Evolutionary conservation across 2,329 filamentous ascomycete species (phyloP).

Genomic region (Penicillium palitans): DNA sequence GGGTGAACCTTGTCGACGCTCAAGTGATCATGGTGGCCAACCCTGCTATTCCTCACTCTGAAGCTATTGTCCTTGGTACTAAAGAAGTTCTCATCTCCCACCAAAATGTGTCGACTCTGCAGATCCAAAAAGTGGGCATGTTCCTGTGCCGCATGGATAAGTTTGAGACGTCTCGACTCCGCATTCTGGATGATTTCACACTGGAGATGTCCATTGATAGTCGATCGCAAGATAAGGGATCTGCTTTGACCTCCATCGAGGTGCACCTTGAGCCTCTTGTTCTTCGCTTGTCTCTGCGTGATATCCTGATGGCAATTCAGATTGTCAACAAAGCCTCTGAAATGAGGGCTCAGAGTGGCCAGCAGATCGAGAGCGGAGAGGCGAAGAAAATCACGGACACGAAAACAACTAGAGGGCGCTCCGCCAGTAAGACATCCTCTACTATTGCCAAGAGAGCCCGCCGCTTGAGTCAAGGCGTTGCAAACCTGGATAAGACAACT

Average conservation of each 20-base stretch:
- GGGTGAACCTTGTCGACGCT: slow-evolving; percentile 91
- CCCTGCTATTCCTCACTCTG: slow-evolving; percentile 81
- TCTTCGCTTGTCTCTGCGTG: slow-evolving; percentile 82
- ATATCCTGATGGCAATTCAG: slow-evolving; percentile 91
- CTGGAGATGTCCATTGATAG: slow-evolving; percentile 85
- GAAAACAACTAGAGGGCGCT: slow-evolving; percentile 50
- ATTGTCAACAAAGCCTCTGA: slow-evolving; percentile 90
- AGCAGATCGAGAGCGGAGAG: slow-evolving; percentile 54
- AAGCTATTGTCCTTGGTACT: slow-evolving; percentile 91
- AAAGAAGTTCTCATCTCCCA: slow-evolving; percentile 91
- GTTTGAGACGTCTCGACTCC: slow-evolving; percentile 84
- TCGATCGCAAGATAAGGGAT: slow-evolving; percentile 58
- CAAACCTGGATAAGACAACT: slow-evolving; percentile 42
- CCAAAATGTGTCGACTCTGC: slow-evolving; percentile 89
- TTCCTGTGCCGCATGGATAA: slow-evolving; percentile 98
- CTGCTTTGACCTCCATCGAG: slow-evolving; percentile 72
- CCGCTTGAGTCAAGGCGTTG: slow-evolving; percentile 46
- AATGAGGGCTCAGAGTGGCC: slow-evolving; percentile 61
- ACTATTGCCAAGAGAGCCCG: slow-evolving; percentile 46
- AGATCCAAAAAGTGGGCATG: slow-evolving; percentile 94
- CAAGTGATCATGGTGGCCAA: slow-evolving; percentile 97
- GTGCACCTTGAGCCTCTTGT: slow-evolving; percentile 90
- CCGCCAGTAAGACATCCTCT: slow-evolving; percentile 45
- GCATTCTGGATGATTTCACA: slow-evolving; percentile 96
- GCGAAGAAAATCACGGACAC: slow-evolving; percentile 52